phyloP scores from a whole-genome alignment of 768 basidiomycete species.

The Mycena vulgaris region DNA sequence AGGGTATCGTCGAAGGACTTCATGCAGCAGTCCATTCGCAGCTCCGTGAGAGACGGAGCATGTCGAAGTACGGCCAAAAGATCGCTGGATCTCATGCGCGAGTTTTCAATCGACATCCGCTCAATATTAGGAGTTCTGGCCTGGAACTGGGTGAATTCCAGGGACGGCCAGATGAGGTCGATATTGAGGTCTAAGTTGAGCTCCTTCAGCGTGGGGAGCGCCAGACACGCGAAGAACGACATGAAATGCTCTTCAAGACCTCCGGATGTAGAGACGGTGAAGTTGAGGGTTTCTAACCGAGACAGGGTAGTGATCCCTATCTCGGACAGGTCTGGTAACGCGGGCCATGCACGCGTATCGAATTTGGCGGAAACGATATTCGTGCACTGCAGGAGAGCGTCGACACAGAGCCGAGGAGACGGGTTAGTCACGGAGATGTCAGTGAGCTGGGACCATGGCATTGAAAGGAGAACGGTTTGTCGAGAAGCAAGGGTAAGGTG shows the following conservation, averaged over 20 bases:
- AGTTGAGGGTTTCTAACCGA: neutral
- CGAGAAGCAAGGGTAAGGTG: neutral
- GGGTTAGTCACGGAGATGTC: neutral
- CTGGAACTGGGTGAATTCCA: conserved; percentile 20
- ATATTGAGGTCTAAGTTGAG: neutral
- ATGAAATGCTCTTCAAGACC: neutral
- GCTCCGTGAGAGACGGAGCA: conserved; percentile 11
- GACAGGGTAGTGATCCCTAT: neutral
- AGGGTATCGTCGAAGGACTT: conserved; percentile 1
- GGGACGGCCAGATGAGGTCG: neutral
- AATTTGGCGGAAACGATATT: conserved; percentile 3
- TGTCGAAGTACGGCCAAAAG: conserved; percentile 5
- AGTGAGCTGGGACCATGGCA: conserved; percentile 32
- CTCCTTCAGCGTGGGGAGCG: conserved; percentile 16
- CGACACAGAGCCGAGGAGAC: conserved; percentile 4
- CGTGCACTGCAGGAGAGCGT: conserved; percentile 11
- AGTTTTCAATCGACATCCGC: neutral
- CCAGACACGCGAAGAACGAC: conserved; percentile 12
- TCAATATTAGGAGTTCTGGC: conserved; percentile 19
- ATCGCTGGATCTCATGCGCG: neutral
- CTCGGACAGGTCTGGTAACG: neutral
- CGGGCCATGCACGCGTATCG: neutral
- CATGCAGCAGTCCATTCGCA: neutral
- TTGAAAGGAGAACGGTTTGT: neutral
- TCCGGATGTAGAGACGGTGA: neutral